phyloP scores from a whole-genome alignment of 75 land plant species.

The Pinus albicaulis region DNA sequence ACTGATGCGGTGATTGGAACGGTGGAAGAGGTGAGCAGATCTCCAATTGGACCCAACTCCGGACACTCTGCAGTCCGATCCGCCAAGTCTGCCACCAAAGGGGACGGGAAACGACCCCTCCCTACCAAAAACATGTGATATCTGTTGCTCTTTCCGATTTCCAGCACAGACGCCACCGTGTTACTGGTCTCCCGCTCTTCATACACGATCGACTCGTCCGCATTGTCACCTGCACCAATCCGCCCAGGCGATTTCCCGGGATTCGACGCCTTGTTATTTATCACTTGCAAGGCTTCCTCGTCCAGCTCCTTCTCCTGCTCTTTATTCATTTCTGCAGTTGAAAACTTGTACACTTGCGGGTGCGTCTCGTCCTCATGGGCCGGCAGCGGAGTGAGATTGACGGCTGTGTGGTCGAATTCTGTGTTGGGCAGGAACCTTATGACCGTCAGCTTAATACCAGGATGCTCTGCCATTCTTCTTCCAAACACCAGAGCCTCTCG shows the following conservation, averaged over 20 bases:
- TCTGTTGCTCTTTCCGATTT: neutral
- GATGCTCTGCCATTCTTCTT: constrained; percentile 69
- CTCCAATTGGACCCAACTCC: constrained; percentile 59
- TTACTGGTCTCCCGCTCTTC: neutral
- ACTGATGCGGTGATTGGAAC: constrained; percentile 32
- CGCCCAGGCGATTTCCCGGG: too few relatives aligned
- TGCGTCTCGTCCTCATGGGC: neutral
- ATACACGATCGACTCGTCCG: neutral
- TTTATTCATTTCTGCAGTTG: neutral
- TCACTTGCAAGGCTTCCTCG: neutral
- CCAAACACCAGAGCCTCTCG: constrained; percentile 70
- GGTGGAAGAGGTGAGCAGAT: constrained; percentile 34
- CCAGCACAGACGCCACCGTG: neutral
- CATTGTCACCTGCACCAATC: too few relatives aligned
- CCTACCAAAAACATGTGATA: neutral
- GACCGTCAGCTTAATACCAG: constrained; percentile 55
- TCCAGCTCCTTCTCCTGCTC: neutral
- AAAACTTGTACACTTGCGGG: neutral
- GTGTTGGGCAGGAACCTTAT: constrained; percentile 11
- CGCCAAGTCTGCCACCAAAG: neutral
- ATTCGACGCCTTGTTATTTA: too few relatives aligned
- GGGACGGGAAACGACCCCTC: neutral
- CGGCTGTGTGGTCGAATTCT: neutral
- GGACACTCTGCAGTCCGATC: constrained; percentile 29
- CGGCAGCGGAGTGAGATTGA: neutral